Conservation (phyloP, 1,284 basidiomycete genomes). For the Athelia psychrophila region DNA sequence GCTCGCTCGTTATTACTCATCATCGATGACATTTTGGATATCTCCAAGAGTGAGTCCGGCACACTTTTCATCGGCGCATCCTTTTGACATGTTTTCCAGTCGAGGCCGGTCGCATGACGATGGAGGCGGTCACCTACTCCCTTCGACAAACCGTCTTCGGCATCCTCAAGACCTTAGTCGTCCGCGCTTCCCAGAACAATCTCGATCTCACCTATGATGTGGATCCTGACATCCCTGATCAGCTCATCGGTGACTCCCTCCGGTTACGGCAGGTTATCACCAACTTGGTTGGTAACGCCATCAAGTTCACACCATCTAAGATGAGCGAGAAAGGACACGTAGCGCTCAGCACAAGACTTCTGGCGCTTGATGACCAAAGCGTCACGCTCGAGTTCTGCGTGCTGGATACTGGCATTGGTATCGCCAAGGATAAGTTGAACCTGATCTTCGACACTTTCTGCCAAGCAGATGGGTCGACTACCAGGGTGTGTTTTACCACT, state of each 20-base stretch:
- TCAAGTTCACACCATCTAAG: slow-evolving; percentile 91
- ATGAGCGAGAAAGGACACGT: slow-evolving; percentile 85
- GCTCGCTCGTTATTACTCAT: slow-evolving; percentile 93
- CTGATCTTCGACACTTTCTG: slow-evolving; percentile 99
- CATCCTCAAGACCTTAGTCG: slow-evolving; percentile 97
- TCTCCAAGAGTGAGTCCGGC: slow-evolving; percentile 84
- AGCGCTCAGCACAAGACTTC: slow-evolving; percentile 81
- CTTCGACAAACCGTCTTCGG: slow-evolving; percentile 95
- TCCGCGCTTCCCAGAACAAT: slow-evolving; percentile 97
- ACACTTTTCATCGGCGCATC: neutral
- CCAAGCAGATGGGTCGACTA: slow-evolving; percentile 95
- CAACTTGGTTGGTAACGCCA: slow-evolving; percentile 92
- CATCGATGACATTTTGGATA: slow-evolving; percentile 98
- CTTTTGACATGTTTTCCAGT: slow-evolving; percentile 47
- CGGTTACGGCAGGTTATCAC: slow-evolving; percentile 93
- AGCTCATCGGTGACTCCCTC: slow-evolving; percentile 95
- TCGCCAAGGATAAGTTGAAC: slow-evolving; percentile 98
- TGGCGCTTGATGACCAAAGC: slow-evolving; percentile 72
- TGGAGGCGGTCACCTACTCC: slow-evolving; percentile 99
- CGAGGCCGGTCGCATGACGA: slow-evolving; percentile 98
- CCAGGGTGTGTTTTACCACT: slow-evolving; percentile 52
- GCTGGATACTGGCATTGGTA: slow-evolving; percentile 97
- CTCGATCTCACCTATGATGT: slow-evolving; percentile 97
- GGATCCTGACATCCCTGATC: slow-evolving; percentile 94
- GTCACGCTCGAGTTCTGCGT: slow-evolving; percentile 97